These are phyloP conservation scores for Aspergillus fischeri DNA, from an alignment of 2,329 filamentous ascomycete genomes.

Conservation along the genomic window DNA sequence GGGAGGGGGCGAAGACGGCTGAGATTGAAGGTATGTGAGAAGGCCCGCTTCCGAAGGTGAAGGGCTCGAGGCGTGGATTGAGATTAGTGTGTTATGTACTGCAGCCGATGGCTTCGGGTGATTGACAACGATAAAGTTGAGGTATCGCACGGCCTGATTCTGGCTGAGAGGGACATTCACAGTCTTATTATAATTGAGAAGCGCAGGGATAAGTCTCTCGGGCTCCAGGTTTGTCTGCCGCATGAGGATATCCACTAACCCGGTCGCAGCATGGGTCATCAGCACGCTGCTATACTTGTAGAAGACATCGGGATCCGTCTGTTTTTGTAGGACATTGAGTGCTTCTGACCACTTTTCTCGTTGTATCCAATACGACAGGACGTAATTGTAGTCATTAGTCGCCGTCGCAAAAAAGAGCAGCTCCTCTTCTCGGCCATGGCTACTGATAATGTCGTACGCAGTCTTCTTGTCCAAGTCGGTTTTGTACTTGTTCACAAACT, in stretches of 20 bases:
- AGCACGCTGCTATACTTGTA: slow-evolving; percentile 97
- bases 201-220: slow-evolving; percentile 82
- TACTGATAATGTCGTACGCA: slow-evolving; percentile 92
- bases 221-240: slow-evolving; percentile 80
- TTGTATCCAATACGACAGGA: slow-evolving; percentile 95
- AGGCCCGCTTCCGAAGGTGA: slow-evolving; percentile 81
- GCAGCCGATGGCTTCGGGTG: slow-evolving; percentile 76
- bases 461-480: slow-evolving; percentile 84
- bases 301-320: slow-evolving; percentile 88
- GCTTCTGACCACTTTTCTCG: slow-evolving; percentile 88
- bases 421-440: slow-evolving; percentile 90
- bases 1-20: slow-evolving; percentile 76
- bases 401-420: slow-evolving; percentile 85
- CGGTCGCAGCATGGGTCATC: slow-evolving; percentile 80
- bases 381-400: slow-evolving; percentile 88
- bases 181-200: slow-evolving; percentile 84
- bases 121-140: slow-evolving; percentile 84
- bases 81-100: slow-evolving; percentile 94
- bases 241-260: slow-evolving; percentile 94
- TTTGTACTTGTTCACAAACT: slow-evolving; percentile 83
- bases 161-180: slow-evolving; percentile 63
- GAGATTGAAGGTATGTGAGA: slow-evolving; percentile 82
- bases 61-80: slow-evolving; percentile 84
- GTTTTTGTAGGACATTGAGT: slow-evolving; percentile 82
- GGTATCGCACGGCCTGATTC: slow-evolving; percentile 91